phyloP scores from a whole-genome alignment of 371 early-diverging fungal species.

The Mortierella sp. region DNA sequence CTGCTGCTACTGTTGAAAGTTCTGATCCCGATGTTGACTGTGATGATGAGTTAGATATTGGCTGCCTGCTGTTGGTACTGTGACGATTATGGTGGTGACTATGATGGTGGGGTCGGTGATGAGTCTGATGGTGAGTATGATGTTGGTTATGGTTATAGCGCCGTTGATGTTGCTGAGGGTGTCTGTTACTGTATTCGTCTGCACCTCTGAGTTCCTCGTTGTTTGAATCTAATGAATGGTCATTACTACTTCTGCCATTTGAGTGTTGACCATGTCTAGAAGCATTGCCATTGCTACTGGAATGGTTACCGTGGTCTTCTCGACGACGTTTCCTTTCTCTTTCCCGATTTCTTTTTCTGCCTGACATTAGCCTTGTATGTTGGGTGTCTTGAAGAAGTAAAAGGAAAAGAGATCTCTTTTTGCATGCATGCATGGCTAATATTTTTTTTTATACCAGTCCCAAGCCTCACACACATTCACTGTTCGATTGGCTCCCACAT shows the following conservation, averaged over 20 bases:
- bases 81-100: not conserved
- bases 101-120: not conserved
- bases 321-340: not conserved
- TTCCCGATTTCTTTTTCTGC: not conserved
- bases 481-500: too few relatives aligned
- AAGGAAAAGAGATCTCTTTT: not conserved
- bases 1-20: not conserved
- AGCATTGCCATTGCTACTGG: not conserved
- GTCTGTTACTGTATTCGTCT: not conserved
- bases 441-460: too few relatives aligned
- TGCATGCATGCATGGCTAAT: not conserved
- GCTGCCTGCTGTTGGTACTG: not conserved
- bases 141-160: not conserved
- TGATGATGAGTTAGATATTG: not conserved
- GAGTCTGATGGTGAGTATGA: too few relatives aligned
- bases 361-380: not conserved
- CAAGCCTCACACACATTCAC: not conserved
- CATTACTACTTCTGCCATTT: not conserved
- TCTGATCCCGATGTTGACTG: not conserved
- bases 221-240: not conserved
- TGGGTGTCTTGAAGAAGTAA: not conserved
- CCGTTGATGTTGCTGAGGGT: not conserved
- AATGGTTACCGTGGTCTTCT: not conserved
- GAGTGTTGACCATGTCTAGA: not conserved
- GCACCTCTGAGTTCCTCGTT: not conserved